Base-by-base conservation (phyloP, 768 basidiomycete species). In the Russula brevipes region DNA sequence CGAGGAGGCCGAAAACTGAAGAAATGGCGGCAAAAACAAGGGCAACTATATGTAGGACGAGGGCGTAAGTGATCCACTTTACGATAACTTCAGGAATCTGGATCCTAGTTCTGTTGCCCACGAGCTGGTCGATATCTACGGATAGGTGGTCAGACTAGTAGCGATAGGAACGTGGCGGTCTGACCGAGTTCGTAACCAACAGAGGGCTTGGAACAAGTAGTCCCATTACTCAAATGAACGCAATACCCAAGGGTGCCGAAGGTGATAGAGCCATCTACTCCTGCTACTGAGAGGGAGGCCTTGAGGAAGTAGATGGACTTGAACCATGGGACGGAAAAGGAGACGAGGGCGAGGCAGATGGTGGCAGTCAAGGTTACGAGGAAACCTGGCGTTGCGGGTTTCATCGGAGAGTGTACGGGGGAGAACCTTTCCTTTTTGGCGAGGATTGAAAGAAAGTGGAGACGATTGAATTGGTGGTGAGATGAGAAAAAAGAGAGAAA, bases 161-260 rank as follows among this genome's bases (percentile, higher is more conserved):
- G 44, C 17, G 38, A 41, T 4, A 38, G 30, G 35, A 9, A 14
- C 42, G 19, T 11, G 30, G 30, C 0, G 51, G 31, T 38, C 88
- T 74, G 71, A 95, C 95, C 81, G 59, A 98, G 84, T 68, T 91
- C 74, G 73, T 98, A 98, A 49, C 96, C 96, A 24, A 98, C 82
- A 2, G 83, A 81, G 0, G 93, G 85, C 33, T 78, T 86, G 11
- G 90, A 89, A 76, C 96, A 98, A 5, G 79, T 88, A 7, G 81
- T 84, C 9, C 78, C 78, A 33, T 79, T 77, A 1, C 73, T 69
- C 17, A 87, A 66, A 55, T 86, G 77, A 10, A 87, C 55, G 72
- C 96, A 99, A 70, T 93, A 98, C 0, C 96, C 96, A 56, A 97
- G 76, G 0, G 91, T 91, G 9, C 96, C 96, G 70, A 99, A 88